Conservation (phyloP, 2,329 filamentous ascomycete genomes). For the Achaetomium macrosporum region DNA sequence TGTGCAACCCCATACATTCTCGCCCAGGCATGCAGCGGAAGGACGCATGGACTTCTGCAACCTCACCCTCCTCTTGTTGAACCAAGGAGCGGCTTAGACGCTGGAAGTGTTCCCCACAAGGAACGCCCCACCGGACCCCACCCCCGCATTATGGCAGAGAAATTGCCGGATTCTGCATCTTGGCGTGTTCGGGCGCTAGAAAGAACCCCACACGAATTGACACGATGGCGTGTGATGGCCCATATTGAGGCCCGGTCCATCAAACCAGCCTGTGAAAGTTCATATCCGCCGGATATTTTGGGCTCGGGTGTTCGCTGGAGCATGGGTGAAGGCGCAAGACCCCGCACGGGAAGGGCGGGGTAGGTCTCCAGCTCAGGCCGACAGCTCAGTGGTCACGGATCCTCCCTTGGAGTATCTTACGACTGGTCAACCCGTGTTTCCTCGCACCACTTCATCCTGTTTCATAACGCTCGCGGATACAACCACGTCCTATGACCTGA, state of each 20-base stretch:
- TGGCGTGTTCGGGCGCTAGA: neutral
- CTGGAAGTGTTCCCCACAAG: neutral
- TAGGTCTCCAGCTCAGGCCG: neutral
- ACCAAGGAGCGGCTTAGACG: neutral
- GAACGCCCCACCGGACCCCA: neutral
- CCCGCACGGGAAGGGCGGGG: conserved; percentile 13
- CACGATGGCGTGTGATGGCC: neutral
- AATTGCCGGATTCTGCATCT: neutral
- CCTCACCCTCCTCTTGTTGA: neutral
- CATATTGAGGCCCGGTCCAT: neutral
- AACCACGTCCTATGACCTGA: conserved; percentile 13
- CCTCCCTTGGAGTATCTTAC: neutral
- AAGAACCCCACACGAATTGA: conserved; percentile 4
- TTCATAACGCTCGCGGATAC: no score
- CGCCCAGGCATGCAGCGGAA: neutral
- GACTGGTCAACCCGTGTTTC: neutral
- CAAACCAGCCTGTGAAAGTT: neutral
- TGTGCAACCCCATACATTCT: neutral
- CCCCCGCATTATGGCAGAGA: conserved; percentile 8
- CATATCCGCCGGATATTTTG: conserved; percentile 6
- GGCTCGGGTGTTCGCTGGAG: neutral
- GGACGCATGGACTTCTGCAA: no score
- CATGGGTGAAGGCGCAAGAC: conserved; percentile 4
- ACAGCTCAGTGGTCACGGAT: neutral
- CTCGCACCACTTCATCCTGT: neutral